Evolutionary conservation across 2,329 filamentous ascomycete species (phyloP).

Genomic region (Fusarium tjaetaba): DNA sequence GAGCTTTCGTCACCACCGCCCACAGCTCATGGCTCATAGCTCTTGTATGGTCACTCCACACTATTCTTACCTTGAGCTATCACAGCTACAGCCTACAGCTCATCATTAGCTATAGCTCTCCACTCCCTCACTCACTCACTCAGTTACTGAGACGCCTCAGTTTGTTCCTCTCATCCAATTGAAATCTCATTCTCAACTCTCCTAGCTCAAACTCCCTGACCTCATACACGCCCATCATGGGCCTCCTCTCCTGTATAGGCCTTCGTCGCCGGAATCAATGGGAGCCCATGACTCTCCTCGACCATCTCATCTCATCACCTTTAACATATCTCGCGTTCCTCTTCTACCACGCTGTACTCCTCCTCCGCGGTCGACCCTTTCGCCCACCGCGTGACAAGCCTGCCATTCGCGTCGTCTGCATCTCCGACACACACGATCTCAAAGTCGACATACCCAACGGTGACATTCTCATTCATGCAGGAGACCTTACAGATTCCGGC

Average conservation of each 20-base stretch:
- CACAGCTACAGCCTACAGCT: neutral
- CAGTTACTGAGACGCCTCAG: neutral
- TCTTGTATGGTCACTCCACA: neutral
- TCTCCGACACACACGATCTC: slow-evolving; percentile 87
- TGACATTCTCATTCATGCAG: slow-evolving; percentile 89
- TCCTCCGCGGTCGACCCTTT: slow-evolving; percentile 74
- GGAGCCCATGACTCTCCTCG: slow-evolving; percentile 64
- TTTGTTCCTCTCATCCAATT: neutral
- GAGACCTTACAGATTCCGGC: slow-evolving; percentile 82
- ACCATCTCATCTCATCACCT: slow-evolving; percentile 74
- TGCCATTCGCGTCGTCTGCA: slow-evolving; percentile 81
- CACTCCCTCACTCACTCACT: neutral
- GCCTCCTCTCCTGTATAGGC: slow-evolving; percentile 56
- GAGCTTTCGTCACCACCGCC: slow-evolving; percentile 27
- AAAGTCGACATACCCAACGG: slow-evolving; percentile 73
- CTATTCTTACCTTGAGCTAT: neutral
- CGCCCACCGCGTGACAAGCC: slow-evolving; percentile 63
- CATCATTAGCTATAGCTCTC: neutral
- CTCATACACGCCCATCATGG: slow-evolving; percentile 48
- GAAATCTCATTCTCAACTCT: neutral
- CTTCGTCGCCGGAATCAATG: slow-evolving; percentile 59
- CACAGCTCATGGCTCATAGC: neutral
- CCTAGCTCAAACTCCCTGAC: neutral
- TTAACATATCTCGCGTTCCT: slow-evolving; percentile 70
- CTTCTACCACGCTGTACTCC: slow-evolving; percentile 71